Base-by-base conservation (phyloP, 2,329 filamentous ascomycete species). In the Zelopaecilomyces penicillatus region DNA sequence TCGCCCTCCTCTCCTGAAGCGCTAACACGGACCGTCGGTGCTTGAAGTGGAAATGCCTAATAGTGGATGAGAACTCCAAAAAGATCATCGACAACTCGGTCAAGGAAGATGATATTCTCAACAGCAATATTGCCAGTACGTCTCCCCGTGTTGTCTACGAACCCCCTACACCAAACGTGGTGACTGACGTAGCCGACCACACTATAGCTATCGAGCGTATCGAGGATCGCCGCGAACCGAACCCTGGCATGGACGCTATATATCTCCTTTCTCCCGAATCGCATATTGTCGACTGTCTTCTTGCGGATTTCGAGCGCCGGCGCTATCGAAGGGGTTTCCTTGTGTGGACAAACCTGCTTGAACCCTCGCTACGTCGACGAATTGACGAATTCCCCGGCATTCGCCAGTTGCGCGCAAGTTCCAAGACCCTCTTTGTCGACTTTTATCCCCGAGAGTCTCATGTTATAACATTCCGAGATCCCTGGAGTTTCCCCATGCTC, bases 31-130 rank as follows among this genome's bases (percentile, higher is more conserved):
- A 42, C 26, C 19, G 27, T 34, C 30, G 12, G 34, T 41, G 38
- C 37, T 34, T 6, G 44, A 53, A 96, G 89, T 98, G 93, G 93
- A 98, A 97, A 78, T 87, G 96, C 54, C 72, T 98, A 55, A 83
- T 98, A 43, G 74, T 96, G 57, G 93, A 98, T 68, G 82, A 87
- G 54, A 75, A 73, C 45, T 90, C 87, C 62, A 83, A 83, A 63
- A 90, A 85, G 65, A 78, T 98, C 56, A 76, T 98, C 57, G 84
- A 95, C 67, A 95, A 91, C 73, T 85, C 87, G 39, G 80, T 91
- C 62, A 91, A 88, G 59, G 86, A 96, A 71, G 91, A 98, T 78
- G 88, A 96, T 59, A 94, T 98, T 54, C 83, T 98, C 68, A 94
- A 95, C 63, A 82, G 89, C 67, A 95, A 95, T 64, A 87, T 98